Percentiles rank a stretch among this genome's conserved stretches.
Evolutionary conservation across 805 yeast genomes (phyloP).

Genomic region (Komagataella mondaviorum): DNA sequence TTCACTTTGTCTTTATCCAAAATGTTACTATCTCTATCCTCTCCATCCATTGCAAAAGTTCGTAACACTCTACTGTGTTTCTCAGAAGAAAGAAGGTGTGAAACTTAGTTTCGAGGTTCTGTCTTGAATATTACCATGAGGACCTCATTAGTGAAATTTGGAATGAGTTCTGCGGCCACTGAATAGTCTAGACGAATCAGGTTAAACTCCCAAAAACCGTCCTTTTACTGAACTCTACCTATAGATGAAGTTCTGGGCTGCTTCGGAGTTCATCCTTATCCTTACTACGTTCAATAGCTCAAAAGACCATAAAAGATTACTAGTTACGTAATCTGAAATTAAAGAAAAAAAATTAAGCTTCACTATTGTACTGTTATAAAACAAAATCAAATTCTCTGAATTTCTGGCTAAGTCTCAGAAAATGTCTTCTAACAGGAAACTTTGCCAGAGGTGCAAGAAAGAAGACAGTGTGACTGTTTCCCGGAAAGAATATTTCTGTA

Average conservation of each 20-base stretch:
- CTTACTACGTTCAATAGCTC: no score
- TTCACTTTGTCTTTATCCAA: slow-evolving; percentile 30
- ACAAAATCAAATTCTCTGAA: background rate
- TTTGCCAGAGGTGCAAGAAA: slow-evolving; percentile 38
- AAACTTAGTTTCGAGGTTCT: background rate
- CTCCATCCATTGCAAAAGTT: background rate
- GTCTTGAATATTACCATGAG: background rate
- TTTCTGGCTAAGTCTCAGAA: background rate
- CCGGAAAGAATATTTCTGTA: slow-evolving; percentile 56
- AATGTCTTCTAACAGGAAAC: background rate
- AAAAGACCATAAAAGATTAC: no score
- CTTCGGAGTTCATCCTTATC: background rate
- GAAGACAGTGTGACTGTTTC: slow-evolving; percentile 29
- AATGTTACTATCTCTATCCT: slow-evolving; percentile 7
- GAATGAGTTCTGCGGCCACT: background rate
- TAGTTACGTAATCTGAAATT: background rate
- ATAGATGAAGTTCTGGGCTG: background rate
- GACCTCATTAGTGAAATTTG: background rate
- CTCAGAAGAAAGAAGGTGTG: background rate
- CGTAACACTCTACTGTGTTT: background rate
- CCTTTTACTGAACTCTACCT: background rate
- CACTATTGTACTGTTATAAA: background rate
- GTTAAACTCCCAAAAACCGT: background rate
- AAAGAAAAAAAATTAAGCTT: background rate
- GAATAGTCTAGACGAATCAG: background rate